Percentiles rank a stretch among this genome's conserved stretches.
Conservation (phyloP, 2,329 filamentous ascomycete species). For the Alternaria atra region DNA sequence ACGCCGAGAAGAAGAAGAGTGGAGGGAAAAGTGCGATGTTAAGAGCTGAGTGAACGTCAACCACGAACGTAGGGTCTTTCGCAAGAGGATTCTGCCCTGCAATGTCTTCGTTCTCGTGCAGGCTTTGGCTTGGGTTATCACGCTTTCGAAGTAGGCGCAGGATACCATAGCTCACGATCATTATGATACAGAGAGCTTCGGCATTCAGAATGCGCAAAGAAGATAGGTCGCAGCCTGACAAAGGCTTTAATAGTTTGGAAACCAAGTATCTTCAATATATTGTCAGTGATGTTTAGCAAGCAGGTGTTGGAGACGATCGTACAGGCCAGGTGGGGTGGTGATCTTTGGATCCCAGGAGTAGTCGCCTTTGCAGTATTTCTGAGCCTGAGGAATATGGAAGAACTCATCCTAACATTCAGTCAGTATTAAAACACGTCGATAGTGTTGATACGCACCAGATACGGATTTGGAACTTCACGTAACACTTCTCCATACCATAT, state of each 20-base stretch:
- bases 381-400: constrained; percentile 90
- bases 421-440: background rate
- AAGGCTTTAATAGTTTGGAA: constrained; percentile 48
- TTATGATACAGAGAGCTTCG: constrained; percentile 48
- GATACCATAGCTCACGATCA: constrained; percentile 40
- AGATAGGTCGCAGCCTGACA: constrained; percentile 53
- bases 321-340: constrained; percentile 89
- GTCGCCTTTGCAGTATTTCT: constrained; percentile 79
- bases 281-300: constrained; percentile 37
- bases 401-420: constrained; percentile 72
- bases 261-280: constrained; percentile 51
- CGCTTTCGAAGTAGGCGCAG: constrained; percentile 25
- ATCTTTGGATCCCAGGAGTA: constrained; percentile 93
- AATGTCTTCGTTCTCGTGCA: background rate
- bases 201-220: constrained; percentile 53
- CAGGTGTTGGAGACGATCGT: constrained; percentile 32
- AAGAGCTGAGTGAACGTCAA: constrained; percentile 68
- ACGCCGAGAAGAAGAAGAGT: constrained; percentile 92
- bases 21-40: constrained; percentile 88
- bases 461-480: constrained; percentile 63
- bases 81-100: background rate
- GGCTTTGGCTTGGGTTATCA: constrained; percentile 1
- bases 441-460: constrained; percentile 59
- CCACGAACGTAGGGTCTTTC: constrained; percentile 46
- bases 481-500: constrained; percentile 54